Conservation (phyloP, 805 yeast genomes). For the Starmerella tilneyi region DNA sequence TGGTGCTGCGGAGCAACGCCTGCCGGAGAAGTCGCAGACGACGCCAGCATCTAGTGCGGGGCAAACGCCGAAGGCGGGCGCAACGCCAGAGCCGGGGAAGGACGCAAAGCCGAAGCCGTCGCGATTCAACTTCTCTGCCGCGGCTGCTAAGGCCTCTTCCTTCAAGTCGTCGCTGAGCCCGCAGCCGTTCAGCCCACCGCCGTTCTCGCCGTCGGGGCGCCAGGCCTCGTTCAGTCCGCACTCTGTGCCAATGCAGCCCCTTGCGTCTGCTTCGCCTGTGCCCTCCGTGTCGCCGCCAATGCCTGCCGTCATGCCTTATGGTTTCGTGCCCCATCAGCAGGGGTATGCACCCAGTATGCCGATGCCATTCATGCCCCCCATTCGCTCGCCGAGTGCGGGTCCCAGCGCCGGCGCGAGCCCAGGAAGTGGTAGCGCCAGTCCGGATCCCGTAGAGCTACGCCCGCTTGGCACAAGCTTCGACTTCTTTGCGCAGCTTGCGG, state of each 20-base stretch:
- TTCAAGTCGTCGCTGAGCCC: slow-evolving; percentile 34
- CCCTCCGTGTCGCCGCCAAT: background rate
- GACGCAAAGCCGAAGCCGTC: background rate
- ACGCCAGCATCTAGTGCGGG: no score
- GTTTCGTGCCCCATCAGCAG: slow-evolving; percentile 23
- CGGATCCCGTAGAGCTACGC: slow-evolving; percentile 4
- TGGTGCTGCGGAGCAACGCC: background rate
- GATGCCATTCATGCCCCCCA: slow-evolving; percentile 9
- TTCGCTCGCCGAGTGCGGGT: slow-evolving; percentile 1
- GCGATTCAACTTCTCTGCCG: slow-evolving; percentile 45
- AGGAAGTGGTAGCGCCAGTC: background rate
- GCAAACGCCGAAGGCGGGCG: no score
- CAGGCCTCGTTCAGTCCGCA: slow-evolving; percentile 12
- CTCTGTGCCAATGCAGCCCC: slow-evolving; percentile 5
- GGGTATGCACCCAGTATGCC: slow-evolving; percentile 16
- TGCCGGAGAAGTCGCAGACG: no score
- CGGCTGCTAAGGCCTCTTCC: slow-evolving; percentile 58
- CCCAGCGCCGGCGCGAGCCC: slow-evolving; percentile 2
- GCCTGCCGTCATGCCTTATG: slow-evolving; percentile 10
- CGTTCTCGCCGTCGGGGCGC: slow-evolving; percentile 10
- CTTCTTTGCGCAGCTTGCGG: slow-evolving; percentile 27
- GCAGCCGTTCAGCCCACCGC: slow-evolving; percentile 46
- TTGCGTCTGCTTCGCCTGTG: slow-evolving; percentile 1
- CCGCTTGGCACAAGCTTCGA: slow-evolving; percentile 16
- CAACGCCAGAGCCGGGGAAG: background rate